phyloP scores from a whole-genome alignment of 2,329 filamentous ascomycete genomes.

The Scytalidium lignicola region DNA sequence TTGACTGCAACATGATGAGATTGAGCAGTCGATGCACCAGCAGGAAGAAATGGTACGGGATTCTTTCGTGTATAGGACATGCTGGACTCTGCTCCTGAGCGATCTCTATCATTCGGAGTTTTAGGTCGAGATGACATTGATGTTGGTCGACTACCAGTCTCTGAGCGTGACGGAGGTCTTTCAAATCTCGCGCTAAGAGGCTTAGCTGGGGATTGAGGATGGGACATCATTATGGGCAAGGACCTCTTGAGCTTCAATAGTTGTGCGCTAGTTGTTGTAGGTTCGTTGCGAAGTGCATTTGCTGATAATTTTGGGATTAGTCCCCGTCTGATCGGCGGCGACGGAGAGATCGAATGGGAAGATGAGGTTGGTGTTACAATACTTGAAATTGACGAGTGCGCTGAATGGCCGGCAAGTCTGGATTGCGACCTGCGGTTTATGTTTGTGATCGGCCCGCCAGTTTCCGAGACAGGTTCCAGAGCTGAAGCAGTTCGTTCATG shows the following conservation, averaged over 20 bases:
- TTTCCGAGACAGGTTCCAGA: conserved; percentile 91
- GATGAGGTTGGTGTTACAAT: conserved; percentile 56
- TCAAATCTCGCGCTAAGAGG: conserved; percentile 44
- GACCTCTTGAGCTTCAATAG: conserved; percentile 62
- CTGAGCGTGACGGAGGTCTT: conserved; percentile 55
- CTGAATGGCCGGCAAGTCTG: conserved; percentile 61
- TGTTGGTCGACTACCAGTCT: conserved; percentile 40
- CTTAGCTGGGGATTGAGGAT: conserved; percentile 46
- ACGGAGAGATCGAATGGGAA: conserved; percentile 48
- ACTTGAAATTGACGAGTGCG: conserved; percentile 64
- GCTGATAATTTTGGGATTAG: conserved; percentile 50
- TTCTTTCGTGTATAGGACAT: conserved; percentile 50
- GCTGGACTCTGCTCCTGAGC: conserved; percentile 44
- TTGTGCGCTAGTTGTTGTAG: conserved; percentile 62
- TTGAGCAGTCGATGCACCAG: conserved; percentile 66
- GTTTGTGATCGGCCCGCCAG: conserved; percentile 64
- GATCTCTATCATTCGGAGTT: conserved; percentile 59
- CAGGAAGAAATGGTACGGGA: conserved; percentile 71
- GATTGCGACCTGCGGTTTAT: conserved; percentile 59
- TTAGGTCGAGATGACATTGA: conserved; percentile 54
- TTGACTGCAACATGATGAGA: conserved; percentile 76
- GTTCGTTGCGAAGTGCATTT: conserved; percentile 50
- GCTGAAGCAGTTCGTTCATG: conserved; percentile 69
- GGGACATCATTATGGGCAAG: conserved; percentile 51
- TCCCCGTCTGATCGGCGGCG: conserved; percentile 57